These are phyloP conservation scores for Pseudogymnoascus sp. DNA, from an alignment of 2,329 filamentous ascomycete genomes.

Conservation along the genomic window DNA sequence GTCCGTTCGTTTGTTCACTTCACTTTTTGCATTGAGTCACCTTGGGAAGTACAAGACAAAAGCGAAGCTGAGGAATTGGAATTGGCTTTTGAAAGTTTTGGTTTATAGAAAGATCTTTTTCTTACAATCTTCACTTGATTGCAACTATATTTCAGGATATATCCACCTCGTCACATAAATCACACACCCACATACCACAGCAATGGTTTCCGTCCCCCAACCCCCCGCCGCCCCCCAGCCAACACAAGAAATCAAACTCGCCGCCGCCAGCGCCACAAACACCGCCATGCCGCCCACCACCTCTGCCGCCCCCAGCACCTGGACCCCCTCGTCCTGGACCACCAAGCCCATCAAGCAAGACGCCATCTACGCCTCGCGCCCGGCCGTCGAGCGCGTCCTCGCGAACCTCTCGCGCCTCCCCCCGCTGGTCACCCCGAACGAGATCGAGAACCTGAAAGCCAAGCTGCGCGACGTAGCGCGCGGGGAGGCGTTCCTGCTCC, in stretches of 20 bases:
- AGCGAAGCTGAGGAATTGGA: background rate
- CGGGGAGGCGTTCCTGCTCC: conserved; percentile 86
- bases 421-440: conserved; percentile 68
- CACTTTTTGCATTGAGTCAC: background rate
- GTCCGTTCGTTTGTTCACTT: no score
- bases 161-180: background rate
- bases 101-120: background rate
- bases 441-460: conserved; percentile 72
- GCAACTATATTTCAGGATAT: background rate
- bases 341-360: conserved; percentile 71
- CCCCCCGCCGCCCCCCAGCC: background rate
- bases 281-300: background rate
- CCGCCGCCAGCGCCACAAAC: background rate
- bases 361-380: conserved; percentile 57
- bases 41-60: background rate
- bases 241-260: background rate
- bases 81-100: background rate
- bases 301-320: conserved; percentile 24
- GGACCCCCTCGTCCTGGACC: conserved; percentile 63
- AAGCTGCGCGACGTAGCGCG: conserved; percentile 77
- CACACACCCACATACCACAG: background rate
- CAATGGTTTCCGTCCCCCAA: background rate
- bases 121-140: background rate
- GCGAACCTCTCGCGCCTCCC: conserved; percentile 60
- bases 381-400: conserved; percentile 50